These are phyloP conservation scores for Lodderomyces margitis DNA, from an alignment of 1,139 yeast species.

Conservation along the genomic window DNA sequence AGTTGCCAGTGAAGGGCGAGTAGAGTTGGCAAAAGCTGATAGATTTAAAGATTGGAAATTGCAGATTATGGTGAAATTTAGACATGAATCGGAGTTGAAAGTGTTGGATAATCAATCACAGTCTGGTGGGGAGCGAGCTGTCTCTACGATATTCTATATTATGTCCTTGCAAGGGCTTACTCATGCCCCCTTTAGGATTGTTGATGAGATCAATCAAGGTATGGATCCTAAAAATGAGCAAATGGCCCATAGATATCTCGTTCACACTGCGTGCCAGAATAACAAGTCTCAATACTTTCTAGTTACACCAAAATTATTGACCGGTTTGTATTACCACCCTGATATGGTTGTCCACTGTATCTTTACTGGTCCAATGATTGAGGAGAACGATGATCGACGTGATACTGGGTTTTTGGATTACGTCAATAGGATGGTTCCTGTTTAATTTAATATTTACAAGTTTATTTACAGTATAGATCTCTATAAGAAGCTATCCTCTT, in stretches of 20 bases:
- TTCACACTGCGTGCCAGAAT: slow-evolving; percentile 73
- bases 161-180: slow-evolving; percentile 92
- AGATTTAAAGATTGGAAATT: slow-evolving; percentile 77
- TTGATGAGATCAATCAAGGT: slow-evolving; percentile 98
- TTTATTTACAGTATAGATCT: slow-evolving; percentile 2
- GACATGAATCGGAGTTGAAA: slow-evolving; percentile 70
- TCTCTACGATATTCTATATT: slow-evolving; percentile 85
- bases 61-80: slow-evolving; percentile 80
- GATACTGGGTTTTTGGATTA: slow-evolving; percentile 34
- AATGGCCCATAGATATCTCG: slow-evolving; percentile 82
- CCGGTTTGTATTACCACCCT: slow-evolving; percentile 74
- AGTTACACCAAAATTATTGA: slow-evolving; percentile 87
- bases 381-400: slow-evolving; percentile 14
- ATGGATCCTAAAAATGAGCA: slow-evolving; percentile 96
- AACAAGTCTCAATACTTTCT: slow-evolving; percentile 75
- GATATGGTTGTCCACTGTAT: slow-evolving; percentile 89
- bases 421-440: slow-evolving; percentile 13
- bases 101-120: slow-evolving; percentile 82
- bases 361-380: slow-evolving; percentile 58
- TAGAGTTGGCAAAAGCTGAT: slow-evolving; percentile 54
- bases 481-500: slow-evolving; percentile 34
- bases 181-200: slow-evolving; percentile 88
- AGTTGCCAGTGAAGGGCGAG: slow-evolving; percentile 86
- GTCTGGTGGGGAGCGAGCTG: slow-evolving; percentile 98
- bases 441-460: slow-evolving; percentile 1